A percentile compares a stretch with the other conserved stretches of the same genome.
These are phyloP conservation scores for Aspergillus steynii DNA, from an alignment of 495 filamentous ascomycete genomes.

Conservation along the genomic window DNA sequence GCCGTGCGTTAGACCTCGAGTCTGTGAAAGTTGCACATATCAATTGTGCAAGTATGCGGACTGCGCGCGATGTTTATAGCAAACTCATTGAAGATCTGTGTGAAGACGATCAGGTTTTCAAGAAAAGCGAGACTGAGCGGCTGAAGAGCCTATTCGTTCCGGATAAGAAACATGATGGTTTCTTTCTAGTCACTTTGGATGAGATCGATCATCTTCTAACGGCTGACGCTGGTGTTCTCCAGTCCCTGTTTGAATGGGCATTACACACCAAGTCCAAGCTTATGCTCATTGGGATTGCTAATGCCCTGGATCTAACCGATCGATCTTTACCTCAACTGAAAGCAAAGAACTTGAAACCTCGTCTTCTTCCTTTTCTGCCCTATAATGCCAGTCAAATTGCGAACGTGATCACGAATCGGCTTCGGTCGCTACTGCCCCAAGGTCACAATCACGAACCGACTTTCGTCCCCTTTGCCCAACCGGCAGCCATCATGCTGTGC, in stretches of 20 bases:
- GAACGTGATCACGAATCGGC: slow-evolving; percentile 77
- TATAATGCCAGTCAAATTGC: slow-evolving; percentile 91
- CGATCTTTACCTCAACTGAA: slow-evolving; percentile 93
- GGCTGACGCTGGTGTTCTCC: slow-evolving; percentile 80
- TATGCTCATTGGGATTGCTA: slow-evolving; percentile 88
- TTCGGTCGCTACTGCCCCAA: slow-evolving; percentile 66
- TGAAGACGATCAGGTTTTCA: slow-evolving; percentile 56
- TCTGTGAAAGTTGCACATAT: slow-evolving; percentile 70
- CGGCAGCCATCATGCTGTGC: slow-evolving; percentile 87
- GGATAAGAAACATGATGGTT: slow-evolving; percentile 49
- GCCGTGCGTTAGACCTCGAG: slow-evolving; percentile 52
- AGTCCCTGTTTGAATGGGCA: slow-evolving; percentile 93
- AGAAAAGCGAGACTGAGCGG: slow-evolving; percentile 53
- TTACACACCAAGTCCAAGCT: slow-evolving; percentile 74
- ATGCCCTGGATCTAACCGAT: slow-evolving; percentile 93
- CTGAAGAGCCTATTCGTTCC: slow-evolving; percentile 65
- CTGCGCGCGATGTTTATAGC: slow-evolving; percentile 75
- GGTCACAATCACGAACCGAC: slow-evolving; percentile 50
- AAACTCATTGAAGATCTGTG: slow-evolving; percentile 68
- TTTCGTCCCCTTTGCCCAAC: slow-evolving; percentile 85
- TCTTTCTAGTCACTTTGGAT: slow-evolving; percentile 83
- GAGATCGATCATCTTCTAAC: slow-evolving; percentile 94
- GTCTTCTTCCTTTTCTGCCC: slow-evolving; percentile 86
- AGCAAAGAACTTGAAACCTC: slow-evolving; percentile 84
- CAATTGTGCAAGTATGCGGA: slow-evolving; percentile 96